Base-by-base conservation (phyloP, 306 rosid species). In the Pterocarpus santalinus region DNA sequence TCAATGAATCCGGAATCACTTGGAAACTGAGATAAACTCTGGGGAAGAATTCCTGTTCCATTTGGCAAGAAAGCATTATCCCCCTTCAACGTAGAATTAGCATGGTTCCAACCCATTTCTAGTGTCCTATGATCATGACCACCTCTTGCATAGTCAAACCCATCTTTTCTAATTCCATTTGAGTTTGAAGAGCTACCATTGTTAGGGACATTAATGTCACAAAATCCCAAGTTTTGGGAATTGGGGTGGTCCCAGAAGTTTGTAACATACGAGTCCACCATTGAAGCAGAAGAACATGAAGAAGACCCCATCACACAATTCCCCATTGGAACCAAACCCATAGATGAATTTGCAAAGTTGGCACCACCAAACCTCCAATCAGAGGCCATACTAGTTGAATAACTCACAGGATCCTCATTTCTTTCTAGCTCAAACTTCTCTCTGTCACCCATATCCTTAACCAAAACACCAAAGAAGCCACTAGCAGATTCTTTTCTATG, bases 1-100 rank as follows among this genome's bases (percentile, higher is more conserved):
- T 96, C 99, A 7, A 96, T 90, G 82, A 93, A 93, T 6, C 87
- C 97, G 30, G 98, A 90, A 81, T 96, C 98, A 44, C 94, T 76
- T 36, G 98, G 99, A 77, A 93, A 84, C 85, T 95, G 98, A 81
- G 98, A 90, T 51, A 93, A 85, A 90, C 85, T 86, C 82, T 87
- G 90, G 0, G 93, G 88, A 67, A 85, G 78, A 44, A 87, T 76
- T 72, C 86, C 92, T 51, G 85, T 91, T 72, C 86, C 88, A 80
- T 85, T 90, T 7, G 88, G 90, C 75, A 89, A 67, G 76, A 85
- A 91, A 62, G 79, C 73, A 6, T 43, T 43, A 43, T 85, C 91
- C 47, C 86, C 90, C 80, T 55, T 55, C 61, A 55, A 55, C 61
- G 6, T 7, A 16, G 61, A 16, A 55, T 17, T 55, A 55, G 61